Conservation (phyloP, 163 green algal genomes). For the Picocystis sp. region DNA sequence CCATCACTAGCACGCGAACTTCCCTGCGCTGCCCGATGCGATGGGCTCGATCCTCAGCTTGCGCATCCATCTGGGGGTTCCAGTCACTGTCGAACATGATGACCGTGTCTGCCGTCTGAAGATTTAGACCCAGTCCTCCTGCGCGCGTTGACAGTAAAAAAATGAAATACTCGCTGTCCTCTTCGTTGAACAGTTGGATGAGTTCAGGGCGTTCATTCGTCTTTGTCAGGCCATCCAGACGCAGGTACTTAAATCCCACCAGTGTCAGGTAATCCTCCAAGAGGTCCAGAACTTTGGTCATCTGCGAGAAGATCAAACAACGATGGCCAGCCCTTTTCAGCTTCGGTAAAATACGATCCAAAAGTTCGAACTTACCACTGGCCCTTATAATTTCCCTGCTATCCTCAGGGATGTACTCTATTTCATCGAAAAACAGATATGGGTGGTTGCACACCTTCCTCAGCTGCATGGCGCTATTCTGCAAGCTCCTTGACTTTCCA, state of each 20-base stretch:
- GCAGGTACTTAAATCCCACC: slow-evolving; percentile 17
- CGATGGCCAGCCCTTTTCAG: slow-evolving; percentile 7
- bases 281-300: slow-evolving; percentile 25
- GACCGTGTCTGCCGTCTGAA: slow-evolving; percentile 29
- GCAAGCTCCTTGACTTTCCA: slow-evolving; percentile 4
- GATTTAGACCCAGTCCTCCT: slow-evolving; percentile 27
- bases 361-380: slow-evolving; percentile 29
- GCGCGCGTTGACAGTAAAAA: slow-evolving; percentile 28
- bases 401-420: slow-evolving; percentile 5
- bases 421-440: slow-evolving; percentile 40
- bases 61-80: slow-evolving; percentile 41
- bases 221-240: slow-evolving; percentile 28
- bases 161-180: slow-evolving; percentile 23
- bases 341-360: slow-evolving; percentile 29
- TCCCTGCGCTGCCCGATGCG: slow-evolving; percentile 26
- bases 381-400: slow-evolving; percentile 17
- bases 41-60: slow-evolving; percentile 24
- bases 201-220: slow-evolving; percentile 22
- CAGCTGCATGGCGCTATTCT: slow-evolving; percentile 40
- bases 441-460: slow-evolving; percentile 56
- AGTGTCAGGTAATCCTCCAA: slow-evolving; percentile 19
- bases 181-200: slow-evolving; percentile 22
- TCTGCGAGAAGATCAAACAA: slow-evolving; percentile 9
- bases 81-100: slow-evolving; percentile 47
- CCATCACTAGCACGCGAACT: slow-evolving; percentile 26